Percentiles rank a stretch among this genome's conserved stretches.
Evolutionary conservation across 306 rosid species (phyloP).

Genomic region (Cucurbita moschata): DNA sequence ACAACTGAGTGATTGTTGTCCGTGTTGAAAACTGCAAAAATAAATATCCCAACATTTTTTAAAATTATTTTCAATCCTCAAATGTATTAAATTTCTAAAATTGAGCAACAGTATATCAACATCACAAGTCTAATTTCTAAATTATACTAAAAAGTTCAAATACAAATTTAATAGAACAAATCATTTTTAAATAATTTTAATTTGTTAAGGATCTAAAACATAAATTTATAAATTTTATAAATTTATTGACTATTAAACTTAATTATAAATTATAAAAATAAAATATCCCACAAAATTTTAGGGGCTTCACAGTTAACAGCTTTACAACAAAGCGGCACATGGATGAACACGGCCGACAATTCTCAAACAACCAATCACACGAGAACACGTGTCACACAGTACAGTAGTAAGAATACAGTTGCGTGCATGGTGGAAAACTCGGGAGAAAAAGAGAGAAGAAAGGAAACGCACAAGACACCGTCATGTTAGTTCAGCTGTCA

Average conservation of each 20-base stretch:
- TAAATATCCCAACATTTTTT: not conserved
- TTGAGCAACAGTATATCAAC: no score
- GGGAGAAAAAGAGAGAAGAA: not conserved
- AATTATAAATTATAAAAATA: no score
- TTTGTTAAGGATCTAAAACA: no score
- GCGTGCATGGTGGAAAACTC: not conserved
- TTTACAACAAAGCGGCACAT: not conserved
- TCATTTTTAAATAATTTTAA: no score
- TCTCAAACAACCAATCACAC: not conserved
- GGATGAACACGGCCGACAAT: not conserved
- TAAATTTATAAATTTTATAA: no score
- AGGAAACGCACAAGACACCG: not conserved
- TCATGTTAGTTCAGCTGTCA: slow-evolving; percentile 4
- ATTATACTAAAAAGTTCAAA: no score
- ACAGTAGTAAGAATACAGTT: not conserved
- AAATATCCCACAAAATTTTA: not conserved
- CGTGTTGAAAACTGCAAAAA: slow-evolving; percentile 62
- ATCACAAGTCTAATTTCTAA: no score
- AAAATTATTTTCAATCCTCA: not conserved
- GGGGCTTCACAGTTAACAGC: not conserved
- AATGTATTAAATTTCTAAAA: no score
- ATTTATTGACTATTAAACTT: no score
- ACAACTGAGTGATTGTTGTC: slow-evolving; percentile 64
- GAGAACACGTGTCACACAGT: not conserved
- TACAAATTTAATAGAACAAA: no score